A percentile compares a stretch with the other conserved stretches of the same genome.
These are phyloP conservation scores for Sclerotinia borealis DNA, from an alignment of 2,329 filamentous ascomycete species.

Conservation along the genomic window DNA sequence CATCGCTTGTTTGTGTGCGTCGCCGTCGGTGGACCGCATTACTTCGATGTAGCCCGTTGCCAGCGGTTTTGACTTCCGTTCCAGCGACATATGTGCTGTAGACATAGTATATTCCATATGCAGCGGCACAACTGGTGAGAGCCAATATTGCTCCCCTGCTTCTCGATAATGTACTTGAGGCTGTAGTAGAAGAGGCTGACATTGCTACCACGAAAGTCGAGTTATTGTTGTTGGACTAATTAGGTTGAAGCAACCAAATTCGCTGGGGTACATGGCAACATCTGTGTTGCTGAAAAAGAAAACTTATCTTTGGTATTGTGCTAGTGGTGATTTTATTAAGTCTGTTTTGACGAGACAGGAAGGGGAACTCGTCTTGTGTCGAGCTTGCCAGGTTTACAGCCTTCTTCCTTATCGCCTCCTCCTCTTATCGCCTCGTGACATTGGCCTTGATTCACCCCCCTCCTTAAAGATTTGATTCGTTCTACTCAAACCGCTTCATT, in stretches of 20 bases:
- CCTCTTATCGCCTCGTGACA: not conserved
- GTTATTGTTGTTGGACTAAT: not conserved
- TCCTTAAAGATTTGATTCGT: not conserved
- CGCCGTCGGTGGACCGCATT: slow-evolving; percentile 56
- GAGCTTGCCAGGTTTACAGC: not conserved
- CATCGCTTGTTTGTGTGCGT: not conserved
- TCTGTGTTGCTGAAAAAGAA: not conserved
- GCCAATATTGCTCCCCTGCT: slow-evolving; percentile 50
- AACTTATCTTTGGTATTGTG: not conserved
- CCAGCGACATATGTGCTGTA: slow-evolving; percentile 36
- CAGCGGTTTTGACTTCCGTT: not conserved
- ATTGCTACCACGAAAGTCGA: slow-evolving; percentile 15
- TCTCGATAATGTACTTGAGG: slow-evolving; percentile 47
- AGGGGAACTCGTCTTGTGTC: not conserved
- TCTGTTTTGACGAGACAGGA: not conserved
- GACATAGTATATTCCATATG: slow-evolving; percentile 52
- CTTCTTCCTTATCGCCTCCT: not conserved
- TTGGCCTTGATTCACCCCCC: no score
- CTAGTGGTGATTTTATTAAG: not conserved
- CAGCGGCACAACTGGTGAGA: slow-evolving; percentile 49
- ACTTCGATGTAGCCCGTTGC: slow-evolving; percentile 49
- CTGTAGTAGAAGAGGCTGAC: slow-evolving; percentile 40
- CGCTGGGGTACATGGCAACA: not conserved
- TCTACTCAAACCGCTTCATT: not conserved
- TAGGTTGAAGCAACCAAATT: slow-evolving; percentile 2